Percentiles rank a stretch among this genome's conserved stretches.
Evolutionary conservation across 2,329 filamentous ascomycete species (phyloP).

Genomic region (Passalora sequoiae): DNA sequence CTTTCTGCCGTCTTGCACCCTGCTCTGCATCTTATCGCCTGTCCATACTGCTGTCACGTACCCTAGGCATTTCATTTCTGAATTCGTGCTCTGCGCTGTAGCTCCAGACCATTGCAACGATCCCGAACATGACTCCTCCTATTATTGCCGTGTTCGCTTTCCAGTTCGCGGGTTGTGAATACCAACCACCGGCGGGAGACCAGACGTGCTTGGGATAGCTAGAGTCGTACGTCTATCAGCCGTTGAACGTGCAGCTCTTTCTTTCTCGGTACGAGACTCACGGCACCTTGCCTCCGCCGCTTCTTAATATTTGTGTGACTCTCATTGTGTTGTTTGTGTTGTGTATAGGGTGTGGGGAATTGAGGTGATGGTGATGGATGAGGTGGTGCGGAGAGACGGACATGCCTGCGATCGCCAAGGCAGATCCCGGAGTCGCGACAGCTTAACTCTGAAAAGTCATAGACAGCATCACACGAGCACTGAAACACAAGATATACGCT

Average conservation of each 20-base stretch:
- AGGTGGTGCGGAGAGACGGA: slow-evolving; percentile 8
- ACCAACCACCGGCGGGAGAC: slow-evolving; percentile 98
- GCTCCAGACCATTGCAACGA: slow-evolving; percentile 64
- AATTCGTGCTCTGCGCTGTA: slow-evolving; percentile 67
- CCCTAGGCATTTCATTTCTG: slow-evolving; percentile 68
- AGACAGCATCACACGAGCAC: slow-evolving; percentile 7
- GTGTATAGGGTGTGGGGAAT: slow-evolving; percentile 3
- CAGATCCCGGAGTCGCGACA: too few relatives aligned
- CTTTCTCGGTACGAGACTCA: slow-evolving; percentile 39
- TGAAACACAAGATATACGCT: slow-evolving; percentile 1
- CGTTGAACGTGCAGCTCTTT: slow-evolving; percentile 10
- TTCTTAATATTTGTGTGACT: slow-evolving; percentile 40
- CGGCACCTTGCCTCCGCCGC: slow-evolving; percentile 75
- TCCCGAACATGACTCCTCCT: slow-evolving; percentile 61
- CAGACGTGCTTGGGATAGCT: slow-evolving; percentile 67
- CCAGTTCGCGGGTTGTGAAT: slow-evolving; percentile 92
- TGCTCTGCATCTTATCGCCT: not conserved
- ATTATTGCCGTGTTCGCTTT: slow-evolving; percentile 81
- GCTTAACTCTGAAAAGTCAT: too few relatives aligned
- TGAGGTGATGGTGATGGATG: slow-evolving; percentile 11
- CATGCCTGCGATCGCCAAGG: not conserved
- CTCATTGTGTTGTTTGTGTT: slow-evolving; percentile 24
- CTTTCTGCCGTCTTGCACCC: too few relatives aligned
- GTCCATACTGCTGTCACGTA: slow-evolving; percentile 13
- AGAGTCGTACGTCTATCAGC: slow-evolving; percentile 15